phyloP scores from a whole-genome alignment of 2,329 filamentous ascomycete species.

The Xylaria sp. region DNA sequence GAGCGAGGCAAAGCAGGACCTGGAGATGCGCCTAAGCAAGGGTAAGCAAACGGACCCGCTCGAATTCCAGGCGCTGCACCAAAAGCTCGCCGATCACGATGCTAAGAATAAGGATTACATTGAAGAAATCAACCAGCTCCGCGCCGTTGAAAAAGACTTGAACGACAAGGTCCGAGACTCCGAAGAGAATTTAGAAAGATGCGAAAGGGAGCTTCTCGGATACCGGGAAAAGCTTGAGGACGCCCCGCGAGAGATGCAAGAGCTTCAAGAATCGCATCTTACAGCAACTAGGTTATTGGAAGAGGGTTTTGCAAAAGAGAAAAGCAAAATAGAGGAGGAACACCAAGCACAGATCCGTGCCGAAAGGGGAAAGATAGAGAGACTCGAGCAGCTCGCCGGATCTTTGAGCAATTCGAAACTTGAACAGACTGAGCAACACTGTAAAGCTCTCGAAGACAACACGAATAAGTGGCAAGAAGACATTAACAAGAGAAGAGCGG shows the following conservation, averaged over 20 bases:
- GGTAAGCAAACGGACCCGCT: neutral
- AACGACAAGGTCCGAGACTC: neutral
- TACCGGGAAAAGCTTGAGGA: neutral
- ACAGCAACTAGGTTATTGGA: neutral
- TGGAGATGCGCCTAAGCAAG: neutral
- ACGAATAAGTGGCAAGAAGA: neutral
- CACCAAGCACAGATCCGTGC: neutral
- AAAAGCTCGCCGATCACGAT: neutral
- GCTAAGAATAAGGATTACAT: neutral
- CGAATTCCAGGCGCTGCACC: neutral
- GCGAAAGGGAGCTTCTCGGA: neutral
- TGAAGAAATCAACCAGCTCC: neutral
- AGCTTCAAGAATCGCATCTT: neutral
- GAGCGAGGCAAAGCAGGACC: neutral
- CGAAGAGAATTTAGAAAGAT: neutral
- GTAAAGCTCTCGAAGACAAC: neutral
- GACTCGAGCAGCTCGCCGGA: neutral
- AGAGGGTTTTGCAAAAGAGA: neutral
- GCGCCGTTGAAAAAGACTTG: neutral
- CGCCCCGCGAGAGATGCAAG: neutral
- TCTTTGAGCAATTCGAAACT: neutral
- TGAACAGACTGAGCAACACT: constrained; percentile 1
- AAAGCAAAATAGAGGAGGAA: neutral
- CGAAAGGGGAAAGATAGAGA: neutral
- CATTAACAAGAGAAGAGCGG: neutral